Evolutionary conservation across 106 monocot species (phyloP).

Genomic region (Narthecium ossifragum): DNA sequence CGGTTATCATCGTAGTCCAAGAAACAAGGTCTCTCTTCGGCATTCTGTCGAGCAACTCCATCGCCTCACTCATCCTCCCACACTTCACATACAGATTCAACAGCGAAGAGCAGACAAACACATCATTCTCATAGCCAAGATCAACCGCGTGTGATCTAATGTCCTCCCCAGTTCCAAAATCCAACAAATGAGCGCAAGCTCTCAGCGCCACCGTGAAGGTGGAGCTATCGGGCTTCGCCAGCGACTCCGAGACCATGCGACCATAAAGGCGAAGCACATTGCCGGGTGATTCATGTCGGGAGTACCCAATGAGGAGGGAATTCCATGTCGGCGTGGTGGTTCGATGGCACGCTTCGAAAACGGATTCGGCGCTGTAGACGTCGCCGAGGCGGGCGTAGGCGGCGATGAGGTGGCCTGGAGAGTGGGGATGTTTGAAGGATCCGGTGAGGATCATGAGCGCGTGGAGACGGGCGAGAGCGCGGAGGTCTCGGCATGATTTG

Average conservation of each 20-base stretch:
- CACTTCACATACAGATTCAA: constrained; percentile 72
- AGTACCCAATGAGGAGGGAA: constrained; percentile 41
- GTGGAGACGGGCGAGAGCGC: constrained; percentile 32
- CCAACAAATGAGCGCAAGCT: constrained; percentile 35
- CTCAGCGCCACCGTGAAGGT: constrained; percentile 55
- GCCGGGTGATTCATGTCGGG: constrained; percentile 16
- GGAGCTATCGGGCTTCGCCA: constrained; percentile 41
- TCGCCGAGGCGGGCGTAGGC: constrained; percentile 49
- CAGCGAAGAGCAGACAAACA: constrained; percentile 68
- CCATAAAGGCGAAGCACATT: constrained; percentile 35
- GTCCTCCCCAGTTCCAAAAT: constrained; percentile 35
- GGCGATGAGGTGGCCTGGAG: constrained; percentile 35
- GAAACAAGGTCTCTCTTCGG: constrained; percentile 56
- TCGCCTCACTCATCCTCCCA: constrained; percentile 39
- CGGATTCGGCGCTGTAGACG: constrained; percentile 18
- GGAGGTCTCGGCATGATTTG: constrained; percentile 11
- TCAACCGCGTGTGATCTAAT: constrained; percentile 15
- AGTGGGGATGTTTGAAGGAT: constrained; percentile 11
- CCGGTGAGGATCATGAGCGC: constrained; percentile 43
- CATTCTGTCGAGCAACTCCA: constrained; percentile 58
- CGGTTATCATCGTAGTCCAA: constrained; percentile 75
- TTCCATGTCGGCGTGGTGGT: constrained; percentile 35
- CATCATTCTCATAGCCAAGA: constrained; percentile 34
- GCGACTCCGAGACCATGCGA: constrained; percentile 4
- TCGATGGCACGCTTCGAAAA: constrained; percentile 22